A percentile compares a stretch with the other conserved stretches of the same genome.
Conservation (phyloP, 2,329 filamentous ascomycete species). For the Nemania abortiva region DNA sequence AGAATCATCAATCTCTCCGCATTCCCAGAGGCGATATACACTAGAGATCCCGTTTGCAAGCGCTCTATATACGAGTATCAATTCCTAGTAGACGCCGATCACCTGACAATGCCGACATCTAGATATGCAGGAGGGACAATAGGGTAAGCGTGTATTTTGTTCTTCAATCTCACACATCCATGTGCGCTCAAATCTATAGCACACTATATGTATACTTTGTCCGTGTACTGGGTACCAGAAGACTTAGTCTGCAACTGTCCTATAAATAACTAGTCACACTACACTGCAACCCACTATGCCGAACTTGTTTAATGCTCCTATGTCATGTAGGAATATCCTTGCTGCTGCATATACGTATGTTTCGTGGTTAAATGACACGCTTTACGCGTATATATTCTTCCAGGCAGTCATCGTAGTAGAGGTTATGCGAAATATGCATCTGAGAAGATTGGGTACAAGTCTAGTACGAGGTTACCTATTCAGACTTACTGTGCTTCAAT, state of each 20-base stretch:
- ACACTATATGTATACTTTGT: neutral
- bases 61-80: neutral
- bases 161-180: constrained; percentile 1
- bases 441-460: neutral
- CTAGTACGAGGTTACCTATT: neutral
- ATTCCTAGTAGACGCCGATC: neutral
- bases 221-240: constrained; percentile 6
- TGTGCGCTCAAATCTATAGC: neutral
- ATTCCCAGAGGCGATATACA: neutral
- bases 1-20: neutral
- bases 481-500: neutral
- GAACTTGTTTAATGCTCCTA: constrained; percentile 4
- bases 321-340: constrained; percentile 14
- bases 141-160: neutral
- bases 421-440: constrained; percentile 15
- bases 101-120: neutral
- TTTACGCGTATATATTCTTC: constrained; percentile 12
- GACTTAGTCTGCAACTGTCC: constrained; percentile 17
- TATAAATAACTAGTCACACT: constrained; percentile 32
- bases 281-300: constrained; percentile 7
- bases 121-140: neutral
- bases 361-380: constrained; percentile 16
- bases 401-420: neutral
- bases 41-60: constrained; percentile 3
- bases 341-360: constrained; percentile 5